These are phyloP conservation scores for Serendipita sp. DNA, from an alignment of 1,284 basidiomycete species.

Conservation along the genomic window DNA sequence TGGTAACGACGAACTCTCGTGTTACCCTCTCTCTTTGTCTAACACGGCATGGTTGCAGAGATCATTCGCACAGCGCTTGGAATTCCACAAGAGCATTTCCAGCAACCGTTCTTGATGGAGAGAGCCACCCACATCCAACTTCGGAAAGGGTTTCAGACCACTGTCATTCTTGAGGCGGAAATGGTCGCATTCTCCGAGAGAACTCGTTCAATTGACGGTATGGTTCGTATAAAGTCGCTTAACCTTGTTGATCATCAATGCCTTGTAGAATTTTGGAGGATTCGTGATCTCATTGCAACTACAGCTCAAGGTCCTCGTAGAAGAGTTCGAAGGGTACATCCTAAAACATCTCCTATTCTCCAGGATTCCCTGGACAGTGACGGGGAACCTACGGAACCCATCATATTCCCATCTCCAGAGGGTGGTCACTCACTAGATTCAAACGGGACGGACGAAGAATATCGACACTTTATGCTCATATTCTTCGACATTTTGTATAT, in stretches of 20 bases:
- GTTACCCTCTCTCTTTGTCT: neutral
- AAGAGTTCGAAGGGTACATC: slow-evolving; percentile 10
- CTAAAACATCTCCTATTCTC: neutral
- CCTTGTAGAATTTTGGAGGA: slow-evolving; percentile 53
- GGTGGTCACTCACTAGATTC: slow-evolving; percentile 30
- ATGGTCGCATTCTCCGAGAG: slow-evolving; percentile 67
- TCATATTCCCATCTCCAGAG: neutral
- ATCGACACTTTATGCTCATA: slow-evolving; percentile 56
- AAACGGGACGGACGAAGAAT: slow-evolving; percentile 26
- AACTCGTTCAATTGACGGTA: slow-evolving; percentile 40
- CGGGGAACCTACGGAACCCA: neutral
- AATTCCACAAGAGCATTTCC: slow-evolving; percentile 20
- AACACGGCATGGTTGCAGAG: slow-evolving; percentile 22
- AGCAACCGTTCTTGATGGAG: neutral
- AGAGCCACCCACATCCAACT: neutral
- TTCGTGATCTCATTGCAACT: slow-evolving; percentile 38
- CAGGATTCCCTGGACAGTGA: slow-evolving; percentile 4
- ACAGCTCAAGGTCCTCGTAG: slow-evolving; percentile 40
- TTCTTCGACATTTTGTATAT: slow-evolving; percentile 73
- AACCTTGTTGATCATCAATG: neutral
- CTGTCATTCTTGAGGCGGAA: slow-evolving; percentile 72
- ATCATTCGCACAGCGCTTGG: slow-evolving; percentile 51
- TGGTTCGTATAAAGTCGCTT: slow-evolving; percentile 11
- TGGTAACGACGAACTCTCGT: slow-evolving; percentile 27
- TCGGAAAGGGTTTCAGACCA: slow-evolving; percentile 24